These are phyloP conservation scores for Parsonsia alboflavescens DNA, from an alignment of 257 asterid species.

Conservation along the genomic window DNA sequence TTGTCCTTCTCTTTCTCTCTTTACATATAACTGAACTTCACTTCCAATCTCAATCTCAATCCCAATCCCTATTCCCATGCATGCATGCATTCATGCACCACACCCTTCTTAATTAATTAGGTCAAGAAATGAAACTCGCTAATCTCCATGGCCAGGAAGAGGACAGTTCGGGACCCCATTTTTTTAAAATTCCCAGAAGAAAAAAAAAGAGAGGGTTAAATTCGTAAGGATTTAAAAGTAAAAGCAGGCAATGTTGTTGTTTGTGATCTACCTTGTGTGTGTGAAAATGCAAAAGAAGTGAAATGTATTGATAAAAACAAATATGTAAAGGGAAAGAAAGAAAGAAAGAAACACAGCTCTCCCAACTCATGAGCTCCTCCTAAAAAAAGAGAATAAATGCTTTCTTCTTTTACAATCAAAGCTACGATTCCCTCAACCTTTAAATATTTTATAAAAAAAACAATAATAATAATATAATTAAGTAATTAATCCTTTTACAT, in stretches of 20 bases:
- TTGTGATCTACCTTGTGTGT: not conserved
- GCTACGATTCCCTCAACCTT: slow-evolving; percentile 24
- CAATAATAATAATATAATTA: too few species aligned
- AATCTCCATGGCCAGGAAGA: too few species aligned
- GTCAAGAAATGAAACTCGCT: too few species aligned
- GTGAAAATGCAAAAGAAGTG: not conserved
- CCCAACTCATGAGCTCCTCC: slow-evolving; percentile 15
- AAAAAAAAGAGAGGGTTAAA: too few species aligned
- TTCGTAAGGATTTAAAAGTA: not conserved
- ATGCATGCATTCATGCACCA: not conserved
- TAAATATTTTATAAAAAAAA: too few species aligned
- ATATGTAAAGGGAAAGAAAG: slow-evolving; percentile 11
- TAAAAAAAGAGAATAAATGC: slow-evolving; percentile 35
- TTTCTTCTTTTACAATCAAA: slow-evolving; percentile 44
- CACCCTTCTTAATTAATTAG: not conserved
- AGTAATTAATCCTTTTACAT: too few species aligned
- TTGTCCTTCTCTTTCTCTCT: slow-evolving; percentile 7
- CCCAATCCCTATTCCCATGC: not conserved
- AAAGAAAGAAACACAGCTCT: slow-evolving; percentile 7
- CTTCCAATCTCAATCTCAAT: not conserved
- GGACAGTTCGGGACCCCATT: too few species aligned
- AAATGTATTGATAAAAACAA: slow-evolving; percentile 11
- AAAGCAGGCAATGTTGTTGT: not conserved
- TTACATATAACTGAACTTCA: not conserved
- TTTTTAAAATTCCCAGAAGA: too few species aligned